Base-by-base conservation (phyloP, 2,329 filamentous ascomycete species). In the Trichoderma lentiforme region DNA sequence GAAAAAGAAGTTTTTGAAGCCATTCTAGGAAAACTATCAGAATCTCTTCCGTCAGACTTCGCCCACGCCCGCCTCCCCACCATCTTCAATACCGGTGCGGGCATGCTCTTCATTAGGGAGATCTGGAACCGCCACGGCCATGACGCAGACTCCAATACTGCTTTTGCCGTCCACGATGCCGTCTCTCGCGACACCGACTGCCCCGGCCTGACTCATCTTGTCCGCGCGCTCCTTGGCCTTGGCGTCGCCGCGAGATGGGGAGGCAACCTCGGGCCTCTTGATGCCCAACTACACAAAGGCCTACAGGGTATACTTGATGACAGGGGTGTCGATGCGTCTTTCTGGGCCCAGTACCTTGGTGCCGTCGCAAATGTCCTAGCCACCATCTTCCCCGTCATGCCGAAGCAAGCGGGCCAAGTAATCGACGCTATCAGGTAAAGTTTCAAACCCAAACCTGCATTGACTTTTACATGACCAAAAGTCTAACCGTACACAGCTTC, bases 221-320 rank as follows among this genome's bases (percentile, higher is more conserved):
- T 90, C 65, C 88, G 94, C 14, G 91, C 92, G 0, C 80, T 93
- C 2, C 84, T 97, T 3, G 93, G 89, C 0, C 83, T 97, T 4
- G 86, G 91, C 1, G 84, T 93, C 1, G 94, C 90, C 75, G 90
- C 92, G 60, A 86, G 94, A 75, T 97, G 93, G 89, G 92, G 90
- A 21, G 90, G 89, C 3, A 86, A 88, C 61, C 78, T 90, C 4
- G 84, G 84, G 0, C 84, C 84, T 1, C 78, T 82, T 0, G 88
- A 91, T 73, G 76, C 78, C 15, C 78, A 81, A 60, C 79, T 88
- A 14, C 81, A 84, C 71, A 74, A 76, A 4, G 82, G 82, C 6
- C 78, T 89, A n/a, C 80, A 80, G 39, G 79, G 76, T 18, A 77
- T 89, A 43, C 77, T 86, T 18, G 77, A 79, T 39, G 78, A 76